Conservation (phyloP, 345 rosid genomes). For the Brassica cretica region DNA sequence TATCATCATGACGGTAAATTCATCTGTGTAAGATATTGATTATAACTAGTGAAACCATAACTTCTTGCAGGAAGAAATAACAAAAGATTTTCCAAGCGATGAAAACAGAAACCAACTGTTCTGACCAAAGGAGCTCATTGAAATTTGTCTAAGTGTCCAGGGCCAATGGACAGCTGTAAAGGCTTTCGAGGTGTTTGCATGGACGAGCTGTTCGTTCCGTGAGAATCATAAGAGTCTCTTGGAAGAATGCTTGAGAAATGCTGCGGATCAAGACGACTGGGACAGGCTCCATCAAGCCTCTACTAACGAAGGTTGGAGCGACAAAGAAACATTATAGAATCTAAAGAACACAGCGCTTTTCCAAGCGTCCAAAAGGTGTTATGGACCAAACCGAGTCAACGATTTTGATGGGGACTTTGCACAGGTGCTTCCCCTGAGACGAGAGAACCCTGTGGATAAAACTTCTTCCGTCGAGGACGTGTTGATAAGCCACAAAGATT, state of each 20-base stretch:
- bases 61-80: constrained; percentile 62
- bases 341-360: constrained; percentile 67
- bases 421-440: constrained; percentile 66
- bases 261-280: constrained; percentile 82
- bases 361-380: constrained; percentile 72
- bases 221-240: constrained; percentile 67
- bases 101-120: constrained; percentile 49
- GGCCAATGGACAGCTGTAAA: constrained; percentile 55
- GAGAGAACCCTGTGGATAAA: constrained; percentile 47
- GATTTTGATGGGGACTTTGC: constrained; percentile 66
- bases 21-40: too few species aligned
- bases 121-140: constrained; percentile 72
- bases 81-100: constrained; percentile 44
- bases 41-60: constrained; percentile 5
- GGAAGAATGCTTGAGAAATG: constrained; percentile 89
- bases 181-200: constrained; percentile 84
- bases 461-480: constrained; percentile 64
- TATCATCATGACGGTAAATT: too few species aligned
- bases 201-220: constrained; percentile 79
- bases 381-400: constrained; percentile 61
- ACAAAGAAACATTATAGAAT: constrained; percentile 67
- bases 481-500: constrained; percentile 82
- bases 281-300: constrained; percentile 63
- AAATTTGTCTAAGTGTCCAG: constrained; percentile 58
- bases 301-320: constrained; percentile 76